Base-by-base conservation (phyloP, 148 eudicot genomes). In the Rhododendron vialii region DNA sequence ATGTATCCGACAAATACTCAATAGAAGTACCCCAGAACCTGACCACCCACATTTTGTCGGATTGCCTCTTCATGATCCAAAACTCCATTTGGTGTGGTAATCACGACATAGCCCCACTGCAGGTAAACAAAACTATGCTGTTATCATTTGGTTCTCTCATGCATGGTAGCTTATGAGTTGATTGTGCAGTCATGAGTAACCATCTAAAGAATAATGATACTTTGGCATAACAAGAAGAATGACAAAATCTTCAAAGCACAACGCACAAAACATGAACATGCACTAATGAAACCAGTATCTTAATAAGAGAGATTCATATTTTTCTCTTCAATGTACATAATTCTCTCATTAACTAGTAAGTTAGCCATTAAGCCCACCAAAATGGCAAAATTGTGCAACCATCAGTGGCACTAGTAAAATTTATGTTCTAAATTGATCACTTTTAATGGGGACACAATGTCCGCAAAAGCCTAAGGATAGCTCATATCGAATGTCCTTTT, bases 41-140 rank as follows among this genome's bases (percentile, higher is more conserved):
- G 96, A 82, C 98, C 98, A 33, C 98, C 99, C 14, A 94, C 95
- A 59, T 95, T 94, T 86, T 95, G 98, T 74, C 89, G 91, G 84
- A 93, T 90, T 38, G 98, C 98, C 86, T 95, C 98, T 92, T 96
- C 98, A 84, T 96, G 99, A 78, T 96, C 99, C 86, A 96, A 82
- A 84, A 96, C 92, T 73, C 98, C 98, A 82, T 95, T 96, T 38
- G 98, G 98, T 55, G 99, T 95, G 36, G 98, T 93, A 78, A 96
- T 88, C 67, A 95, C 99, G 48, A 96, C 95, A 48, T 96, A 95
- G 67, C 98, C 99, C 98, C 99, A 96, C 99, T 95, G 92, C 94
- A 88, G 24, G 20, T 18, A 74, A 87, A 80, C 61, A 78, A 77
- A 61, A 76, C 76, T 22, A 28, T 5, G 57, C 77, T 82, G 30